A percentile compares a stretch with the other conserved stretches of the same genome.
phyloP scores from a whole-genome alignment of 441 rosid species.

The Sinapis alba region DNA sequence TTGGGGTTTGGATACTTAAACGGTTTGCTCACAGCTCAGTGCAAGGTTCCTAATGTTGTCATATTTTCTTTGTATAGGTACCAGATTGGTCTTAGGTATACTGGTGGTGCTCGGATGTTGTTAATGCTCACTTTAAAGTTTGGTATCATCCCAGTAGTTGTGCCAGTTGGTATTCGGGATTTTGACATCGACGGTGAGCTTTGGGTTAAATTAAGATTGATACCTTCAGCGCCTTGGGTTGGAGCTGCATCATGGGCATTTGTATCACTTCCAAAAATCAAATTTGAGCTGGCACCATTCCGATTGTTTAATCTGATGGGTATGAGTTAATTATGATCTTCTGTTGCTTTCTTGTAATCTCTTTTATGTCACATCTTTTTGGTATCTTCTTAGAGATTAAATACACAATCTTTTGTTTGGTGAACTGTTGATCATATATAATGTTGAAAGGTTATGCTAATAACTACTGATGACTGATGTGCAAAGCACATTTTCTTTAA shows the following conservation, averaged over 20 bases:
- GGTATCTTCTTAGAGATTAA: neutral
- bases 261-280: constrained; percentile 94
- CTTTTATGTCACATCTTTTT: neutral
- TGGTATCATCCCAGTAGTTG: constrained; percentile 72
- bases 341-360: constrained; percentile 27
- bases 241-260: constrained; percentile 97
- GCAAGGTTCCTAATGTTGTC: constrained; percentile 8
- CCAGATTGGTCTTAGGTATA: constrained; percentile 92
- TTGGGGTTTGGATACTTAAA: constrained; percentile 5
- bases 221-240: constrained; percentile 89
- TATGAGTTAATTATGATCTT: constrained; percentile 41
- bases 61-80: constrained; percentile 54
- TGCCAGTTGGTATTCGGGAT: constrained; percentile 92
- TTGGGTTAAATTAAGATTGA: constrained; percentile 92
- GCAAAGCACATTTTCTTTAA: neutral
- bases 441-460: constrained; percentile 4
- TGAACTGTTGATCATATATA: neutral
- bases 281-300: constrained; percentile 90
- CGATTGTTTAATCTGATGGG: constrained; percentile 95
- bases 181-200: constrained; percentile 98
- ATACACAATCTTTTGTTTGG: neutral
- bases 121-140: constrained; percentile 85
- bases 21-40: neutral
- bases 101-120: constrained; percentile 94
- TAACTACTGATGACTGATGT: constrained; percentile 5